Percentiles rank a stretch among this genome's conserved stretches.
phyloP scores from a whole-genome alignment of 2,329 filamentous ascomycete species.

The Verticillium alfalfae region DNA sequence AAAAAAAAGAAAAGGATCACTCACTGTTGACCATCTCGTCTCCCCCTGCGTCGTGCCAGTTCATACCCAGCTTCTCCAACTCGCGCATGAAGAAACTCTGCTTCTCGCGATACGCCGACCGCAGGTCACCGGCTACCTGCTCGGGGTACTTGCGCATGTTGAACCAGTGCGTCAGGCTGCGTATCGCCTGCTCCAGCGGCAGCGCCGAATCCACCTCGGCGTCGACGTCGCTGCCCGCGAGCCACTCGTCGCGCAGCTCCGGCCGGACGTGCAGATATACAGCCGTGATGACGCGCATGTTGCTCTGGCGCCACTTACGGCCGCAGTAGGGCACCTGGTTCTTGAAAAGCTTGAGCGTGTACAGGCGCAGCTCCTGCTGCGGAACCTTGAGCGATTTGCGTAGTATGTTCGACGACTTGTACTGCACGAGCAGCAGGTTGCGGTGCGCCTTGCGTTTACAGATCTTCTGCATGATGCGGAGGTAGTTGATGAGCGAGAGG shows the following conservation, averaged over 20 bases:
- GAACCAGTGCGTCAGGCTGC: slow-evolving; percentile 90
- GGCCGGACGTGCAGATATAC: slow-evolving; percentile 92
- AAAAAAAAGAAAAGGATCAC: slow-evolving; percentile 7
- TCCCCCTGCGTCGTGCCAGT: slow-evolving; percentile 35
- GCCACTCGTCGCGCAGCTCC: slow-evolving; percentile 91
- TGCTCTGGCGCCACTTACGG: slow-evolving; percentile 94
- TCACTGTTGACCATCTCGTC: slow-evolving; percentile 20
- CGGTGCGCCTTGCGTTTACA: slow-evolving; percentile 94
- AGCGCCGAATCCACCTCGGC: slow-evolving; percentile 89
- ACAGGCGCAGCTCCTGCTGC: slow-evolving; percentile 79
- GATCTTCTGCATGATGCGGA: slow-evolving; percentile 95
- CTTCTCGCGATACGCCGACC: slow-evolving; percentile 61
- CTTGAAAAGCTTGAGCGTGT: slow-evolving; percentile 97
- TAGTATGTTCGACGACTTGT: slow-evolving; percentile 89
- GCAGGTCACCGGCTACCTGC: slow-evolving; percentile 58
- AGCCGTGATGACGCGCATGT: slow-evolving; percentile 98
- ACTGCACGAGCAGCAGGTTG: slow-evolving; percentile 87
- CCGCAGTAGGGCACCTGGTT: slow-evolving; percentile 97
- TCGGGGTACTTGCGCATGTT: slow-evolving; percentile 80
- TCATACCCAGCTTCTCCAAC: slow-evolving; percentile 63
- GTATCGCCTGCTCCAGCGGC: slow-evolving; percentile 83
- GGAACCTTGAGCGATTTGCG: slow-evolving; percentile 89
- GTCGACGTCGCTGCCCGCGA: slow-evolving; percentile 85
- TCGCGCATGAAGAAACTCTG: slow-evolving; percentile 76
- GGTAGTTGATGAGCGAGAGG: slow-evolving; percentile 89